These are phyloP conservation scores for Echinochloa phyllopogon DNA, from an alignment of 176 grass and related monocot genomes.

Conservation along the genomic window DNA sequence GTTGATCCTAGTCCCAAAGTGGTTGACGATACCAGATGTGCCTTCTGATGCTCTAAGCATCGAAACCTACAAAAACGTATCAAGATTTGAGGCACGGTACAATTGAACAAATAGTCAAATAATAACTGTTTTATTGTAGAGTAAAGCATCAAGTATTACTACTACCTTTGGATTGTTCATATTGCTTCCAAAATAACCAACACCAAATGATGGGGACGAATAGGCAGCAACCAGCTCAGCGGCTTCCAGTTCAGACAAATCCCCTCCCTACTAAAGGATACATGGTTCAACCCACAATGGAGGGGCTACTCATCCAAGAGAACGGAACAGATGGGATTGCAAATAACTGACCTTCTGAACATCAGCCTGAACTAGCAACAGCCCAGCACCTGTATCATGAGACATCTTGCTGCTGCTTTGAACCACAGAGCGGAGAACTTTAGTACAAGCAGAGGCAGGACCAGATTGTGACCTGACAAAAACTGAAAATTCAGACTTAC, in stretches of 20 bases:
- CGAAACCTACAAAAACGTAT: constrained; percentile 44
- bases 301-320: constrained; percentile 21
- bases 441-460: constrained; percentile 69
- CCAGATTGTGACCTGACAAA: constrained; percentile 76
- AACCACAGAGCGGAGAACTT: constrained; percentile 66
- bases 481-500: neutral
- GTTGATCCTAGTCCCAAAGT: constrained; percentile 63
- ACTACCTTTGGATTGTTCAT: constrained; percentile 80
- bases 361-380: constrained; percentile 89
- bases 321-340: neutral
- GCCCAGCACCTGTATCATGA: constrained; percentile 74
- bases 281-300: constrained; percentile 7
- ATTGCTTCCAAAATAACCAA: constrained; percentile 78
- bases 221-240: constrained; percentile 82
- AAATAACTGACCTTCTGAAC: constrained; percentile 57
- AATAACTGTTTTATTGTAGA: neutral
- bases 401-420: constrained; percentile 66
- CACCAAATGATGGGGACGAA: constrained; percentile 81
- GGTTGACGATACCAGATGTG: constrained; percentile 42
- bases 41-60: constrained; percentile 61
- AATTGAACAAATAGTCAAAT: neutral
- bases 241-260: constrained; percentile 50
- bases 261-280: constrained; percentile 45
- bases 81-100: neutral
- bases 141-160: neutral